Evolutionary conservation across 192 early-diverging fungal species (phyloP), one percentile per base, ranked within the genome.

Genomic region (Linnemannia hyalina): DNA sequence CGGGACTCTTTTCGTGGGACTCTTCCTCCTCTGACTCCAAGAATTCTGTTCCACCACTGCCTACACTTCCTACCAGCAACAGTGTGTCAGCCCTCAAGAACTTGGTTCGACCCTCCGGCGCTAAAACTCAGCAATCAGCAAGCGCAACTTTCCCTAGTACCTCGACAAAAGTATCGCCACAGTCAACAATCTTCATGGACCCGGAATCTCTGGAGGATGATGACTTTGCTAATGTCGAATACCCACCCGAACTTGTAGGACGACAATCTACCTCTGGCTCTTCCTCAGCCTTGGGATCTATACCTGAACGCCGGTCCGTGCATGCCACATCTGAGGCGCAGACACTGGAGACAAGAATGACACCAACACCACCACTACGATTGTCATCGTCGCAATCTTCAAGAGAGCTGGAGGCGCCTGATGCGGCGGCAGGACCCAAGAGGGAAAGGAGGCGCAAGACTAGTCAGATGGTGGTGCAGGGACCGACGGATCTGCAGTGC

Each of bases 381-480:
- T 32, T 29, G 29, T 65, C 60, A 32, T 32, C 60, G 0, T 65
- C 60, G 23, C 15, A 35, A 26, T 15, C 29, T 10, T 29, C 26
- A 65, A 29, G 11, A 29, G 60, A 65, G 26, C 13, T 32, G 29
- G 60, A 26, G 5, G 16, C 10, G 6, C 75, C 75, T 47, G 41
- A 68, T 65, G 40, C 35, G 23, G 4, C 49, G 13, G 44, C 76
- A 38, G 46, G 10, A 20, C 26, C 68, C 1, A 69, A 68, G 49
- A 73, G 80, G 16, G 80, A 81, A 20, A 38, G 80, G 49, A 75
- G 65, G 68, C 80, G 80, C 11, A 81, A 70, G 40, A 81, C 80
- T 5, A 71, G 68, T 38, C 63, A 47, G 8, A 35, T 65, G 60
- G 29, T 4, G 29, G 32, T 65, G 26, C 60, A 65, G 29, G 1